Evolutionary conservation across 148 eudicot genomes (phyloP).

Genomic region (Amaranthus palmeri): DNA sequence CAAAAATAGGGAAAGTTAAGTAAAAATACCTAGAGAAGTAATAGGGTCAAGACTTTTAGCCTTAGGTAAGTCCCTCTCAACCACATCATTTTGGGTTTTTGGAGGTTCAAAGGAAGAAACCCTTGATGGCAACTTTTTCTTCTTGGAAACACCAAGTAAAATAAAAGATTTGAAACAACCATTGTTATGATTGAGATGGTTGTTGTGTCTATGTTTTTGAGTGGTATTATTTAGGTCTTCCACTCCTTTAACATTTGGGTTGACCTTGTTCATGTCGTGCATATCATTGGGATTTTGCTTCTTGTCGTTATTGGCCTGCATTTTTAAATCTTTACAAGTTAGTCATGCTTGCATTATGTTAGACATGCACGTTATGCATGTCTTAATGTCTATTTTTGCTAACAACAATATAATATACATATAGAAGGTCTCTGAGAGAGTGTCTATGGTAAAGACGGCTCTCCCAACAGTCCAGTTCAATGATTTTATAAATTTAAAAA

Average conservation of each 20-base stretch:
- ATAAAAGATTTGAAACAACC: conserved; percentile 13
- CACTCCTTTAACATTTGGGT: conserved; percentile 4
- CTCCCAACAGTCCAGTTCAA: too few relatives aligned
- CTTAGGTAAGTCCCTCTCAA: not conserved
- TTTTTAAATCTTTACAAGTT: not conserved
- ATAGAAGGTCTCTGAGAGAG: too few relatives aligned
- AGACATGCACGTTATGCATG: not conserved
- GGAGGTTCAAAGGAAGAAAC: conserved; percentile 7
- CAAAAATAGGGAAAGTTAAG: too few relatives aligned
- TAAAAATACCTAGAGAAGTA: conserved; percentile 3
- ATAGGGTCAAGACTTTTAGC: not conserved
- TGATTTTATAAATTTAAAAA: too few relatives aligned
- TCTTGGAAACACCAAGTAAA: conserved; percentile 7
- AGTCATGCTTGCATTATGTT: not conserved
- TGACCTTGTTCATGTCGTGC: not conserved
- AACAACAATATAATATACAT: too few relatives aligned
- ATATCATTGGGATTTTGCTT: not conserved
- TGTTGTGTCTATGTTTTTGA: not conserved
- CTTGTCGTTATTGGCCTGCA: conserved; percentile 17
- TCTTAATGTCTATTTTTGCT: not conserved
- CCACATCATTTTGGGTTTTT: not conserved
- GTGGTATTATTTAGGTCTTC: not conserved
- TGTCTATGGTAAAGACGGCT: too few relatives aligned
- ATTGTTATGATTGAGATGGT: not conserved
- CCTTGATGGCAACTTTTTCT: conserved; percentile 12